Evolutionary conservation across 495 filamentous ascomycete genomes (phyloP).

Genomic region (Pyrenula massariospora): DNA sequence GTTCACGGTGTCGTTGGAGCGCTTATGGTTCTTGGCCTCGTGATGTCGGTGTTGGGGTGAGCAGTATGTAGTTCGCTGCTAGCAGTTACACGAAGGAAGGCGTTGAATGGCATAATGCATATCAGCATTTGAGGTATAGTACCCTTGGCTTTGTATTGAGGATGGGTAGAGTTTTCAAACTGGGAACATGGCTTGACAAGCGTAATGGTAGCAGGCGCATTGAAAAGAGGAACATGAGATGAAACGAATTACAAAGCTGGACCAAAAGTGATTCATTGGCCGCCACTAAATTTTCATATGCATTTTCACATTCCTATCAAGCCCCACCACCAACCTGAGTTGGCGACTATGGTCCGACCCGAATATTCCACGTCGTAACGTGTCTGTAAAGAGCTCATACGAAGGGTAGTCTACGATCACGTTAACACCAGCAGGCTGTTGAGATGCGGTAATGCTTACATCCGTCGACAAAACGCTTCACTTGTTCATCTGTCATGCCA

Average conservation of each 20-base stretch:
- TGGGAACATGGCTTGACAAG: no score
- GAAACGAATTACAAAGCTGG: not conserved
- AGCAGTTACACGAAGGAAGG: no score
- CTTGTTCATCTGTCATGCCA: conserved; percentile 69
- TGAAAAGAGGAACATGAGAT: not conserved
- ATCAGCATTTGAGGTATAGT: no score
- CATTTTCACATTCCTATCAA: conserved; percentile 50
- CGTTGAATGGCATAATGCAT: no score
- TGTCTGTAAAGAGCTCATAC: conserved; percentile 63
- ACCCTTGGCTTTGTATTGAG: no score
- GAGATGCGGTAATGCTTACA: conserved; percentile 31
- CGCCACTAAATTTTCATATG: conserved; percentile 36
- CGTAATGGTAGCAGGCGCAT: not conserved
- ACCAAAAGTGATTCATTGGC: not conserved
- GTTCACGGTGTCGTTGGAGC: not conserved
- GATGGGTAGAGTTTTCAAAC: no score
- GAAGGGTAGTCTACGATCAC: conserved; percentile 43
- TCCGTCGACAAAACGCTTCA: conserved; percentile 54
- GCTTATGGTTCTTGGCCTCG: not conserved
- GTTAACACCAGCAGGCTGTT: not conserved
- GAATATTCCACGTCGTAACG: conserved; percentile 53
- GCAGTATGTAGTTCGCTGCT: no score
- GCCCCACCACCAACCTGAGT: conserved; percentile 59
- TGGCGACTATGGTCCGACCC: conserved; percentile 38
- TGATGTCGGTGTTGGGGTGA: not conserved